These are phyloP conservation scores for Climacium dendroides DNA, from an alignment of 225 moss, liverwort and hornwort species.

Conservation along the genomic window DNA sequence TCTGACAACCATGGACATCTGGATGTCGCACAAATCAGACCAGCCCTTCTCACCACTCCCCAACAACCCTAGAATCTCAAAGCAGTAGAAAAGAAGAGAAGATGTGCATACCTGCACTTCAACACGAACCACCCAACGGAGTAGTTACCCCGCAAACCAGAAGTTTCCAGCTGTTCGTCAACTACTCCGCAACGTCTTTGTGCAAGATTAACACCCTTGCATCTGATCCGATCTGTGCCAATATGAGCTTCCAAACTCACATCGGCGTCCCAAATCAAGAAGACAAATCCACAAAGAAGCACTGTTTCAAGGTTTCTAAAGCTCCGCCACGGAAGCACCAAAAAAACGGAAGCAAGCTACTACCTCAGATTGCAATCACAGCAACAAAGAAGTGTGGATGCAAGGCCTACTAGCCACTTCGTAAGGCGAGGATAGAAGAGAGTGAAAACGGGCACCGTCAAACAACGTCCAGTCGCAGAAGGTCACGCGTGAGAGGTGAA, in stretches of 20 bases:
- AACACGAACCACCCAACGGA: neutral
- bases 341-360: neutral
- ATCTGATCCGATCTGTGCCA: neutral
- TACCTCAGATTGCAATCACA: neutral
- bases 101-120: neutral
- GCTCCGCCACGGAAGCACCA: neutral
- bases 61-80: neutral
- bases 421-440: neutral
- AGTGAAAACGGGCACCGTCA: neutral
- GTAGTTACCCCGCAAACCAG: neutral
- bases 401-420: too few relatives aligned
- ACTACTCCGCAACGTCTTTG: neutral
- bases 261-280: neutral
- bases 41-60: neutral
- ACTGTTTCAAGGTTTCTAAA: neutral
- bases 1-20: too few relatives aligned
- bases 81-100: neutral
- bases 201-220: too few relatives aligned
- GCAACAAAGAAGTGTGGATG: neutral
- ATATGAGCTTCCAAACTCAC: too few relatives aligned
- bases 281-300: neutral
- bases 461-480: neutral
- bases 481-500: too few relatives aligned
- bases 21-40: neutral
- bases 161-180: neutral